phyloP scores from a whole-genome alignment of 176 grass and related monocot genomes.

The Eragrostis curvula region DNA sequence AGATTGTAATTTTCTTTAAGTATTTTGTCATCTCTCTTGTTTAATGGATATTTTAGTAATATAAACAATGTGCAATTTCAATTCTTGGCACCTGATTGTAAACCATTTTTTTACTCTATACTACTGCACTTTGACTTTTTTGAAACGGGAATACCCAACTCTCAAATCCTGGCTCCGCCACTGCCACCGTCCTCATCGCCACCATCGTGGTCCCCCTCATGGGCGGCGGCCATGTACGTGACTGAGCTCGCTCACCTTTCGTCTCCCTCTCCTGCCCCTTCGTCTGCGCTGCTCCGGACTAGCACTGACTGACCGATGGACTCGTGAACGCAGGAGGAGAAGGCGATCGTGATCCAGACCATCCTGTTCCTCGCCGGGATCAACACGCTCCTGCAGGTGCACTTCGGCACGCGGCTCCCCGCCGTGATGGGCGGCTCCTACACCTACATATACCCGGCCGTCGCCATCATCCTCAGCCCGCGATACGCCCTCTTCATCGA shows the following conservation, averaged over 20 bases:
- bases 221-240: constrained; percentile 85
- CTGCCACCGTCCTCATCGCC: constrained; percentile 82
- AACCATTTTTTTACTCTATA: too few species aligned
- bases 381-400: constrained; percentile 89
- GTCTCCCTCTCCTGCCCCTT: too few species aligned
- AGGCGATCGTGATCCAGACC: constrained; percentile 94
- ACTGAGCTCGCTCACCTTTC: too few species aligned
- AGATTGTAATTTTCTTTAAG: too few species aligned
- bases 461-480: constrained; percentile 80
- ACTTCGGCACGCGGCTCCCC: constrained; percentile 79
- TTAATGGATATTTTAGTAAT: too few species aligned
- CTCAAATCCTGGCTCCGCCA: too few species aligned
- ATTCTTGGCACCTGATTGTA: too few species aligned
- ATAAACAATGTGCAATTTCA: too few species aligned
- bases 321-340: constrained; percentile 74
- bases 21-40: too few species aligned
- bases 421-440: constrained; percentile 81
- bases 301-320: background rate
- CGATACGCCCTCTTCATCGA: constrained; percentile 68
- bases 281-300: background rate
- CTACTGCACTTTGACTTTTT: too few species aligned
- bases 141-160: too few species aligned
- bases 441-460: constrained; percentile 72
- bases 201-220: constrained; percentile 90
- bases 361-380: constrained; percentile 87